Evolutionary conservation across 805 yeast genomes (phyloP), one percentile per base, ranked within the genome.

Genomic region (Kodamaea hsintzibuensis): DNA sequence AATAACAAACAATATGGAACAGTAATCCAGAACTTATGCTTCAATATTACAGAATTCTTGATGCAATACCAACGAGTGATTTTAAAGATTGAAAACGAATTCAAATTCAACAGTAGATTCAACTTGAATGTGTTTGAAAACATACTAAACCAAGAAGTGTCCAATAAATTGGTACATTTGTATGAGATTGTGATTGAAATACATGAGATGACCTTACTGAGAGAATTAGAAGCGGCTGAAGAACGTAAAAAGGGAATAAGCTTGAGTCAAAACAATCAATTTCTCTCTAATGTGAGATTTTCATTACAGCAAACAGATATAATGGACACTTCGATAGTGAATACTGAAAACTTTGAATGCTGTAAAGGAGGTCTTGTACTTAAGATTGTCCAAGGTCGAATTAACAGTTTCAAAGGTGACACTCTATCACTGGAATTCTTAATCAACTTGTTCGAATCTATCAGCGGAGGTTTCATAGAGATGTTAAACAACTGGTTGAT

Each of bases 321-420:
- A 1, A 62, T 82, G 12, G 85, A 83, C 52, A 67, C 82, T 1
- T 64, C 80, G 4, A 74, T 84, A 8, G 43, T 39, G 43, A 89
- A 86, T 61, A 74, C 64, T 16, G 65, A 62, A 43, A 80, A 74
- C 40, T 80, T 83, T 51, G 74, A 79, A 40, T 71, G 76, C 18
- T 87, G 86, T 17, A 89, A 88, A 69, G 98, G 99, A 35, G 97
- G 97, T 0, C 67, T 86, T 10, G 80, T 89, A 0, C 68, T 93
- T 39, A 74, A 80, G 50, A 73, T 88, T 1, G 73, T 95, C 1
- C 88, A 88, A 52, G 74, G 73, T 17, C 72, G 85, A 59, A 72
- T 88, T 5, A 78, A 79, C 38, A 72, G 74, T 1, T 82, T 78
- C 60, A 79, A 82, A 51, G 98, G 98, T 2, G 95, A 91, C 63